Conservation (phyloP, 225 moss, liverwort and hornwort genomes). For the Ulota crispa region DNA sequence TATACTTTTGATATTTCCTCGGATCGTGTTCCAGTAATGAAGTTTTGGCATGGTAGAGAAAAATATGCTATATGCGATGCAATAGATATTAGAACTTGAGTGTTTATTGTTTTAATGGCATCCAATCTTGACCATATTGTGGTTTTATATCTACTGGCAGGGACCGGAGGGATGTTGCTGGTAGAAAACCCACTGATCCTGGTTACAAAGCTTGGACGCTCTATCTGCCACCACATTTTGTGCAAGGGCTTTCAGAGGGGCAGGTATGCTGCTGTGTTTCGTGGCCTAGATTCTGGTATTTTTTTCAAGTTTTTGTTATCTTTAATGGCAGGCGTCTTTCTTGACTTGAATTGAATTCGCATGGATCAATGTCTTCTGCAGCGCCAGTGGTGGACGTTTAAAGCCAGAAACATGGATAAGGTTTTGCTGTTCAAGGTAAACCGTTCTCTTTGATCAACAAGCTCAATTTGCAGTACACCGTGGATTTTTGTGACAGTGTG, state of each 20-base stretch:
- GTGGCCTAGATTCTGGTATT: background rate
- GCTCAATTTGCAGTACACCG: background rate
- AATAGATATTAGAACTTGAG: background rate
- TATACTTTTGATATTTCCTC: background rate
- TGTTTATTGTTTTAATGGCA: background rate
- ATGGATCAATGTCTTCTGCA: constrained; percentile 46
- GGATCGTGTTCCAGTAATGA: background rate
- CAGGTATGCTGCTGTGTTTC: constrained; percentile 52
- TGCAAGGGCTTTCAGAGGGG: constrained; percentile 78
- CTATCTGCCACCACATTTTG: constrained; percentile 66
- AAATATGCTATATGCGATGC: background rate
- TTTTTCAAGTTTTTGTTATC: background rate
- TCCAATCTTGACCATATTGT: constrained; percentile 6
- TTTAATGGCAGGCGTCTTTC: background rate
- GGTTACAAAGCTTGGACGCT: constrained; percentile 75
- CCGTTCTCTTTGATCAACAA: background rate
- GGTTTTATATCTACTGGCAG: constrained; percentile 39
- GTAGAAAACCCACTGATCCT: constrained; percentile 73
- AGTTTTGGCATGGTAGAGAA: background rate
- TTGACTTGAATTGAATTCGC: constrained; percentile 14
- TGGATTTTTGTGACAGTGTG: background rate
- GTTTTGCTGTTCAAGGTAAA: constrained; percentile 94
- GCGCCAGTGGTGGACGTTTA: constrained; percentile 99
- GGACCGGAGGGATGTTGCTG: constrained; percentile 75
- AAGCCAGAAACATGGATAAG: constrained; percentile 97